Evolutionary conservation across 2,329 filamentous ascomycete species (phyloP), one percentile per base, ranked within the genome.

Genomic region (Trichoderma koningii): DNA sequence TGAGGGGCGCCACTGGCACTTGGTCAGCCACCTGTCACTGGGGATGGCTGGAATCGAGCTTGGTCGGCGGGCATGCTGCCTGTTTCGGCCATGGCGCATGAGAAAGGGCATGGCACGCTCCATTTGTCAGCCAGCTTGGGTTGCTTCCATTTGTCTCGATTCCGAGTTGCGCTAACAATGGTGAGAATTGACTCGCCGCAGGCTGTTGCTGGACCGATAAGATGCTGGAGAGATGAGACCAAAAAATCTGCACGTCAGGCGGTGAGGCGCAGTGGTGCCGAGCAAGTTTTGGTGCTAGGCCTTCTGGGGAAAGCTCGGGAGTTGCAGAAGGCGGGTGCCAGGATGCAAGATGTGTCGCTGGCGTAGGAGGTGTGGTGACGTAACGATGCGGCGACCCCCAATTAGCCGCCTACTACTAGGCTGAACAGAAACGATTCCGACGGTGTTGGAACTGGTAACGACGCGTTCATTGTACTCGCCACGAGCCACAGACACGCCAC

Each of bases 61-160:
- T 63, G 59, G 53, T 50, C 23, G 53, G 45, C 68, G 68, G 69
- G 67, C 67, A 55, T 68, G 67, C 64, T 71, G 65, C 69, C 69
- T 66, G n/a, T 66, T 68, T 67, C 19, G 66, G 67, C 26, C 52
- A 62, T 67, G 65, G 66, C 34, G 51, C 45, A 30, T 23, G 17
- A 15, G 19, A 55, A 7, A 14, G 44, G 41, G 63, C 26, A 15
- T 60, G 42, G 47, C 51, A 56, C 51, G 60, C 48, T 52, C 47
- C 57, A 53, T 66, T 65, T 65, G 66, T 67, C 66, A 67, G 64
- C 66, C 34, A 30, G 15, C 2, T 26, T 42, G 55, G 63, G 48
- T 53, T 55, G 38, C 47, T 47, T 47, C 51, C 34, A 53, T 55
- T 14, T 63, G 56, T 65, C 50, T 50, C 45, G 50, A 53, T 61